These are phyloP conservation scores for Melanogaster broomeanus DNA, from an alignment of 768 basidiomycete genomes.

Conservation along the genomic window DNA sequence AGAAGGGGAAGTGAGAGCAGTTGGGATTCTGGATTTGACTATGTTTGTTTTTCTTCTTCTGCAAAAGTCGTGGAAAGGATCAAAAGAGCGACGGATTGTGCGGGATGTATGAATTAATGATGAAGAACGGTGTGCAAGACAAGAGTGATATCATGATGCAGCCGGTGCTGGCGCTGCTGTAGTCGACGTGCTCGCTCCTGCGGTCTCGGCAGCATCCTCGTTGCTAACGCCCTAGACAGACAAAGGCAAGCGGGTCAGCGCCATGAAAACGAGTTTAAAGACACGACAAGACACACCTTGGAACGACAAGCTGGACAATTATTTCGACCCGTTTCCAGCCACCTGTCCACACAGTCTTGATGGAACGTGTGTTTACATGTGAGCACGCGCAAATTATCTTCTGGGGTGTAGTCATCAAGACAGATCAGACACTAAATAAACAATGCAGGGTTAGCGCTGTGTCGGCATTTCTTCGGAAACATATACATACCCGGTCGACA, in stretches of 20 bases:
- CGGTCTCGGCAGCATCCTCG: slow-evolving; percentile 10
- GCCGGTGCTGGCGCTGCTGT: slow-evolving; percentile 3
- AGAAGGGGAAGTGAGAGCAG: slow-evolving; percentile 11
- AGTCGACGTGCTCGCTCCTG: slow-evolving; percentile 3
- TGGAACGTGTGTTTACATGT: slow-evolving; percentile 91
- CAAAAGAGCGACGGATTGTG: slow-evolving; percentile 20
- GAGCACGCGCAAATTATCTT: slow-evolving; percentile 81
- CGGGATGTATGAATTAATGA: slow-evolving; percentile 2
- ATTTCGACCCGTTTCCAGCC: slow-evolving; percentile 84
- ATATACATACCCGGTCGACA: slow-evolving; percentile 64
- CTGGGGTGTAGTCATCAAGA: slow-evolving; percentile 78
- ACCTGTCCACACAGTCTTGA: slow-evolving; percentile 82
- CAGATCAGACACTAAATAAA: slow-evolving; percentile 74
- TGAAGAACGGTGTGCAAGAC: neutral
- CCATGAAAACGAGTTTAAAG: neutral
- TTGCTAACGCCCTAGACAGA: slow-evolving; percentile 24
- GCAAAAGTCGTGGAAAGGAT: slow-evolving; percentile 11
- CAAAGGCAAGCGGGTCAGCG: neutral
- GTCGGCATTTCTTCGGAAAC: neutral
- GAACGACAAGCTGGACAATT: slow-evolving; percentile 92
- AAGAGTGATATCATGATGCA: slow-evolving; percentile 8
- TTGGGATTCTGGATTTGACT: slow-evolving; percentile 7
- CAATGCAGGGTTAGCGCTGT: slow-evolving; percentile 1
- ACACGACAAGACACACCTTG: slow-evolving; percentile 46
- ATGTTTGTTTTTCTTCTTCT: slow-evolving; percentile 13